Evolutionary conservation across 2,329 filamentous ascomycete genomes (phyloP), one percentile per base, ranked within the genome.

Genomic region (Elsinoe arachidis): DNA sequence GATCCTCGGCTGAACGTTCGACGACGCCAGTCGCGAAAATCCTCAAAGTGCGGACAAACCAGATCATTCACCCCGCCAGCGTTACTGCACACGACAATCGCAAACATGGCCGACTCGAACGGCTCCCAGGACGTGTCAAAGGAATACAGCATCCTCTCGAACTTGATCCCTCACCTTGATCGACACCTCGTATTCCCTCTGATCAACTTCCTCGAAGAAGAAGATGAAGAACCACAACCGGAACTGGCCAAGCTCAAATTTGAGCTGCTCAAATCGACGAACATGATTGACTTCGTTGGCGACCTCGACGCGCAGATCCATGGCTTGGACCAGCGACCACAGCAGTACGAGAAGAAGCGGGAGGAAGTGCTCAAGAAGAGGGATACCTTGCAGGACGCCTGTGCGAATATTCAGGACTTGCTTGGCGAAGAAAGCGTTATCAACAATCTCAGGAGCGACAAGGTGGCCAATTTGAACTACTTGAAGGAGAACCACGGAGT

Each of bases 231-330:
- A 72, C 87, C 90, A 80, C 67, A 80, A 73, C 75, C 81, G 57
- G 79, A 79, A 67, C 85, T 95, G 67, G 86, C 86, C 62, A 83
- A 87, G 70, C 85, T 90, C 67, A 96, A 96, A 75, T 96, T 92
- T 73, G 86, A 92, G 76, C 84, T 99, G 59, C 84, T 99, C 65
- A 92, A 95, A 78, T 86, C 90, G 73, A 97, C 93, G 69, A 96
- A 97, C 80, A 99, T 99, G 93, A 93, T 87, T 68, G 93, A 99
- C 75, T 99, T 95, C 72, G 89, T 97, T 56, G 91, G 91, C 69
- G 88, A 86, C 68, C 78, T 99, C 64, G 90, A 95, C 80, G 87
- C 88, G 72, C 88, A 96, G 69, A 83, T 99, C 64, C 84, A 97
- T 77, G 81, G 85, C 66, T 82, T 90, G 63, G 80, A 87, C 60